Base-by-base conservation (phyloP, 495 filamentous ascomycete genomes). In the Glarea lozoyensis region DNA sequence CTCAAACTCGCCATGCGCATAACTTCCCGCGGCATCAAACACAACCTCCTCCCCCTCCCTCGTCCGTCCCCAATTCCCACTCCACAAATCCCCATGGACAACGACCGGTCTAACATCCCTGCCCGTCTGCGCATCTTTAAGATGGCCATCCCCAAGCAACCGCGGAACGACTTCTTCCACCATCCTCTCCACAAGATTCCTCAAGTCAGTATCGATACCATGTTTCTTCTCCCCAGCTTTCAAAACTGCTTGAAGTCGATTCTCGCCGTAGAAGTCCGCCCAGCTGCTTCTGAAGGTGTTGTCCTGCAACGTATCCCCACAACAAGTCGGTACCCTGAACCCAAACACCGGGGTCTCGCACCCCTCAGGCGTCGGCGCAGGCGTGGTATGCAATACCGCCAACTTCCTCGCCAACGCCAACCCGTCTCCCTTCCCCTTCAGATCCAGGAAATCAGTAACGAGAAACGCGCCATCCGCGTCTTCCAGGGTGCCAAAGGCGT, bases 11-110 rank as follows among this genome's bases (percentile, higher is more conserved):
- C 67, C 79, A 59, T 94, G 86, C n/a, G 78, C 85, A 62, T 89
- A 94, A 42, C 78, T 80, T 29, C 76, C 69, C 12, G 78, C 78
- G 16, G 88, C 79, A 62, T 95, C 89, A 64, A 81, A 95, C 3
- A 94, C 76, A 10, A 95, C 79, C 49, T 89, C 88, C 43, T 88
- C 83, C 1, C 53, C 76, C 49, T 90, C 81, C 35, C 61, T 63
- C 1, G 82, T 88, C 4, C 68, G 51, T n/a, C 76, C 78, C 18
- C 78, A 73, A 59, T 97, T 97, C 1, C 89, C 89, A 54, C 76
- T 81, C 89, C 89, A 97, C 29, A 95, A 53, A 67, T 95, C 90
- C 12, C 89, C 88, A 60, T 96, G 89, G 18, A 94, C 73, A 13
- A 93, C 70, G 4, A 90, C 88, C 0, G 89, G 88, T 1, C 56